These are phyloP conservation scores for Ambrosia hybrid DNA, from an alignment of 140 eudicot genomes.

Conservation along the genomic window DNA sequence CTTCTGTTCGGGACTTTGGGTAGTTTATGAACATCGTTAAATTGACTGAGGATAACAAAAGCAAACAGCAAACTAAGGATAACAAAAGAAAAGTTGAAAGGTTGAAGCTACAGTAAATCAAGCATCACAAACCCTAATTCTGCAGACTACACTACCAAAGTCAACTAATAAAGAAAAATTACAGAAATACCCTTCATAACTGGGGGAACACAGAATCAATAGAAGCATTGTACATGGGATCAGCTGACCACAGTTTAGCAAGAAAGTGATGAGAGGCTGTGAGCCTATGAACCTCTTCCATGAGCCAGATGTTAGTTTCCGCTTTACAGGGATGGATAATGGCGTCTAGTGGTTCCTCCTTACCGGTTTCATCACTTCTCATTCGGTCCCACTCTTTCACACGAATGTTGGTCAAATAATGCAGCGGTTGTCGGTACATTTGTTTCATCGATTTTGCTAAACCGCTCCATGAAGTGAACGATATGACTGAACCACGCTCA, in stretches of 20 bases:
- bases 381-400: constrained; percentile 59
- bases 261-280: constrained; percentile 55
- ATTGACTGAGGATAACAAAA: background rate
- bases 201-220: constrained; percentile 56
- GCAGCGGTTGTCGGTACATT: constrained; percentile 73
- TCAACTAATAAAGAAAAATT: background rate
- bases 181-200: constrained; percentile 29
- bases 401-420: constrained; percentile 74
- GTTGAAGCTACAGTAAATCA: background rate
- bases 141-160: constrained; percentile 21
- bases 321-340: constrained; percentile 72
- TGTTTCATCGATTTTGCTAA: constrained; percentile 60
- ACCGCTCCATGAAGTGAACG: constrained; percentile 67
- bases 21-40: background rate
- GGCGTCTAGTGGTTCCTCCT: constrained; percentile 46
- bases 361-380: constrained; percentile 45
- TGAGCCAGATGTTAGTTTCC: constrained; percentile 75
- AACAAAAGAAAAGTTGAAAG: background rate
- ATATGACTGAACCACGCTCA: constrained; percentile 53
- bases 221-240: constrained; percentile 53
- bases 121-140: constrained; percentile 11
- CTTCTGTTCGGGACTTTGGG: background rate
- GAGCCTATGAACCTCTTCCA: constrained; percentile 78
- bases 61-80: background rate
- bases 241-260: constrained; percentile 55